Evolutionary conservation across 2,329 filamentous ascomycete genomes (phyloP).

Genomic region (Chrysoporthe puriensis): DNA sequence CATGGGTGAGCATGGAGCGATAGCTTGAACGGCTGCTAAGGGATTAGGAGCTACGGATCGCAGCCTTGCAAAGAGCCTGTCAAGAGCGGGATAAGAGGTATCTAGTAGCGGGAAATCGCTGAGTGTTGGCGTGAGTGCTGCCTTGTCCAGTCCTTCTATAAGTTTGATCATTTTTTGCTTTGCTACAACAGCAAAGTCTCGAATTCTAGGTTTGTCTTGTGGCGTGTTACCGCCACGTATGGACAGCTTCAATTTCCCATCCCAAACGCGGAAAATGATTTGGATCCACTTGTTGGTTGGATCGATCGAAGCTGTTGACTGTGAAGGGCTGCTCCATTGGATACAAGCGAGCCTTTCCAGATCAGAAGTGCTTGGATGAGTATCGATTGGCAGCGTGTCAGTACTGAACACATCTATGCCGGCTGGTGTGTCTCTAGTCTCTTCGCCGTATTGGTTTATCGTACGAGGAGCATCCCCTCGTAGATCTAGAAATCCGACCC

Average conservation of each 20-base stretch:
- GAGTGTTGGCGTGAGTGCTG: constrained; percentile 31
- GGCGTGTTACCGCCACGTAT: background rate
- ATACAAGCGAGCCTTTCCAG: background rate
- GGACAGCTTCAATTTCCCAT: background rate
- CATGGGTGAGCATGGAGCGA: constrained; percentile 34
- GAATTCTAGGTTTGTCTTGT: background rate
- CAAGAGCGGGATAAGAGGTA: constrained; percentile 31
- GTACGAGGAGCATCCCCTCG: background rate
- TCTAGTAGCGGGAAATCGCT: constrained; percentile 34
- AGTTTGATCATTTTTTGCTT: background rate
- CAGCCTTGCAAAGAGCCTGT: constrained; percentile 23
- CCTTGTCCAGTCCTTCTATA: background rate
- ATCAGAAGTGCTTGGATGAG: background rate
- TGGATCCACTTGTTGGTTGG: background rate
- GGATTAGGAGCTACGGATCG: constrained; percentile 28
- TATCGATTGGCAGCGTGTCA: background rate
- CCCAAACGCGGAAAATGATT: background rate
- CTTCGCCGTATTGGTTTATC: background rate
- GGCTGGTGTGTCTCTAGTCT: background rate
- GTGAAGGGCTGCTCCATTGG: background rate
- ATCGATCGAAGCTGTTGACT: background rate
- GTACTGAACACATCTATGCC: background rate
- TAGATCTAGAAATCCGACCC: background rate
- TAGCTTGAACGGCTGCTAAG: constrained; percentile 32
- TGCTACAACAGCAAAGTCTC: background rate